phyloP scores from a whole-genome alignment of 1,284 basidiomycete species.

The Microbotryomycetes sp. region DNA sequence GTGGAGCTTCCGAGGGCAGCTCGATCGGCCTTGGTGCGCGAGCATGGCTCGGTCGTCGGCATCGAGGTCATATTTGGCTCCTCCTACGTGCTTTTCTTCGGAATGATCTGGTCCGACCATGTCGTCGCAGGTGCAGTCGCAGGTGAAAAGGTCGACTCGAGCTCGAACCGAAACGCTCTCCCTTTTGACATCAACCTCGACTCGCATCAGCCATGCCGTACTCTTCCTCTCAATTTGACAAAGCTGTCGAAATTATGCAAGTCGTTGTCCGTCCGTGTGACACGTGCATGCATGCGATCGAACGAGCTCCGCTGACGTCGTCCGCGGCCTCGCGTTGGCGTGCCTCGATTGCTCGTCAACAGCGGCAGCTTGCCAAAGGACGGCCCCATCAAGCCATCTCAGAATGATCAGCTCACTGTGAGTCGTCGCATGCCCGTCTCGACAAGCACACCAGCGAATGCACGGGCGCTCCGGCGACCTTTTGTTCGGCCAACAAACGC shows the following conservation, averaged over 20 bases:
- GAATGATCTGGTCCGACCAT: too few relatives aligned
- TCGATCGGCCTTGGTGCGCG: too few relatives aligned
- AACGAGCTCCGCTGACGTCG: constrained; percentile 1
- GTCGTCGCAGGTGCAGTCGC: too few relatives aligned
- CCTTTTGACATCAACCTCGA: not conserved
- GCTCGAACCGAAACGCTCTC: too few relatives aligned
- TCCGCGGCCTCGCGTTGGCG: not conserved
- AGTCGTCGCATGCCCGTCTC: constrained; percentile 23
- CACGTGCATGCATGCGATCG: not conserved
- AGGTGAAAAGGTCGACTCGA: too few relatives aligned
- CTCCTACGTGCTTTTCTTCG: too few relatives aligned
- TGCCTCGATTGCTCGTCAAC: not conserved
- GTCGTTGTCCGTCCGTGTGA: constrained; percentile 33
- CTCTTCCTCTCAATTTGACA: constrained; percentile 60
- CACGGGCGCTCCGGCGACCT: too few relatives aligned
- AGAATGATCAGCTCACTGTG: constrained; percentile 65
- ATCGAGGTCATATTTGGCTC: too few relatives aligned
- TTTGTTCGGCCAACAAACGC: too few relatives aligned
- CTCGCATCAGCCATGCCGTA: constrained; percentile 46
- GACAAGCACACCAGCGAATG: not conserved
- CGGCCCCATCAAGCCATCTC: constrained; percentile 66
- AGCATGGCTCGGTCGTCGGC: too few relatives aligned
- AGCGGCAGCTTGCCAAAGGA: constrained; percentile 58
- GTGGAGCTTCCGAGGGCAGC: too few relatives aligned
- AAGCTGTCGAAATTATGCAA: constrained; percentile 60